Evolutionary conservation across 257 asterid species (phyloP).

Genomic region (Voacanga thouarsii): DNA sequence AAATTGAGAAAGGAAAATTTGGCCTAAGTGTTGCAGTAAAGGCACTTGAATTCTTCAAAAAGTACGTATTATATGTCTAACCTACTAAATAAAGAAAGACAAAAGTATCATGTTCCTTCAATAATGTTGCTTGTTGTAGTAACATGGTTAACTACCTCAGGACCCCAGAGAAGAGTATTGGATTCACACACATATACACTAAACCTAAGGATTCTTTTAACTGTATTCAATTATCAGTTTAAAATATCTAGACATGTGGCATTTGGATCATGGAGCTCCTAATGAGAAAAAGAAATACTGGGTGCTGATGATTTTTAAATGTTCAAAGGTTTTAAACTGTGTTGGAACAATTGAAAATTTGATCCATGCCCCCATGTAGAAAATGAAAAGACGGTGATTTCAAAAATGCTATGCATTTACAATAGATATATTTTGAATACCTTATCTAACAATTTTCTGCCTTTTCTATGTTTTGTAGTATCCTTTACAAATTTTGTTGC

Average conservation of each 20-base stretch:
- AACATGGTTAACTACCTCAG: not conserved
- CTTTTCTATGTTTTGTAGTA: too few relatives aligned
- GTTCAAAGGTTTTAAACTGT: not conserved
- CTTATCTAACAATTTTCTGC: too few relatives aligned
- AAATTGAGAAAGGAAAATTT: slow-evolving; percentile 38
- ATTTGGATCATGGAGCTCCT: too few relatives aligned
- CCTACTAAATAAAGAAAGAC: not conserved
- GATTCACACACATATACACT: not conserved
- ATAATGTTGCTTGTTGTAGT: not conserved
- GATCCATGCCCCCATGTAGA: too few relatives aligned
- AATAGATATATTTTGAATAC: too few relatives aligned
- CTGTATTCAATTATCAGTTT: not conserved
- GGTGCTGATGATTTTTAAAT: not conserved
- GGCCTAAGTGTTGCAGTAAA: slow-evolving; percentile 34
- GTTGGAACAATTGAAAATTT: too few relatives aligned
- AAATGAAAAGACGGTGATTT: too few relatives aligned
- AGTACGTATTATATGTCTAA: slow-evolving; percentile 21
- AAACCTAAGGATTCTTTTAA: too few relatives aligned
- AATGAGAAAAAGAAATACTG: not conserved
- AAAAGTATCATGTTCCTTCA: not conserved
- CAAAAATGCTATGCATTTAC: too few relatives aligned
- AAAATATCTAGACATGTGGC: not conserved
- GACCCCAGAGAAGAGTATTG: not conserved
- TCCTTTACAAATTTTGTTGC: too few relatives aligned
- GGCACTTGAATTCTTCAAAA: slow-evolving; percentile 29